phyloP scores from a whole-genome alignment of 805 yeast genomes.

The Candida silvatica region DNA sequence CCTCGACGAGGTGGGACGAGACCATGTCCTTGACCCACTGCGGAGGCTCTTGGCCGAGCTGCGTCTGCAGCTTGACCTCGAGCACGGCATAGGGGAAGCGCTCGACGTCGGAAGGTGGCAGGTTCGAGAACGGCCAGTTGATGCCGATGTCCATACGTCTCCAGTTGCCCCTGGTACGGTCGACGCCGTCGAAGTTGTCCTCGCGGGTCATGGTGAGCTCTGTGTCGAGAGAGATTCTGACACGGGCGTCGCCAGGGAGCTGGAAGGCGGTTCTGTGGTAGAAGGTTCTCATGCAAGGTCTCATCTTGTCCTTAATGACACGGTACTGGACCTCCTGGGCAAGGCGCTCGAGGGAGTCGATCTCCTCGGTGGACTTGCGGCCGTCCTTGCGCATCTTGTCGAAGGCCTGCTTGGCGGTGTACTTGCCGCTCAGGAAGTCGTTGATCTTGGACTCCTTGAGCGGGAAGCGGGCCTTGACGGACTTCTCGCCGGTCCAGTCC shows the following conservation, averaged over 20 bases:
- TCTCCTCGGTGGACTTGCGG: constrained; percentile 77
- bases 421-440: constrained; percentile 72
- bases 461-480: constrained; percentile 96
- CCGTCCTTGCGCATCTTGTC: constrained; percentile 91
- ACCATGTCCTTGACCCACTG: constrained; percentile 93
- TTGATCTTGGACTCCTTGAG: constrained; percentile 88
- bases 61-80: constrained; percentile 96
- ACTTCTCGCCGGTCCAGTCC: constrained; percentile 99
- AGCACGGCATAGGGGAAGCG: constrained; percentile 96
- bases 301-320: constrained; percentile 68
- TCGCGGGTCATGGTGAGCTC: constrained; percentile 97
- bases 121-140: constrained; percentile 87
- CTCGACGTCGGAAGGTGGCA: constrained; percentile 78
- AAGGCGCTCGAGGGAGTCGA: constrained; percentile 84
- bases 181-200: constrained; percentile 89
- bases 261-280: constrained; percentile 98
- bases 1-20: constrained; percentile 89
- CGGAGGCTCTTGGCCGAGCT: constrained; percentile 98
- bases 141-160: constrained; percentile 98
- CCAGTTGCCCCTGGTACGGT: constrained; percentile 92
- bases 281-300: constrained; percentile 94
- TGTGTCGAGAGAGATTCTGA: constrained; percentile 95
- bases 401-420: constrained; percentile 82
- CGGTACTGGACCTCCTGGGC: constrained; percentile 93
- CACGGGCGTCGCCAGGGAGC: constrained; percentile 98